phyloP scores from a whole-genome alignment of 2,329 filamentous ascomycete species.

The Alternaria panax region DNA sequence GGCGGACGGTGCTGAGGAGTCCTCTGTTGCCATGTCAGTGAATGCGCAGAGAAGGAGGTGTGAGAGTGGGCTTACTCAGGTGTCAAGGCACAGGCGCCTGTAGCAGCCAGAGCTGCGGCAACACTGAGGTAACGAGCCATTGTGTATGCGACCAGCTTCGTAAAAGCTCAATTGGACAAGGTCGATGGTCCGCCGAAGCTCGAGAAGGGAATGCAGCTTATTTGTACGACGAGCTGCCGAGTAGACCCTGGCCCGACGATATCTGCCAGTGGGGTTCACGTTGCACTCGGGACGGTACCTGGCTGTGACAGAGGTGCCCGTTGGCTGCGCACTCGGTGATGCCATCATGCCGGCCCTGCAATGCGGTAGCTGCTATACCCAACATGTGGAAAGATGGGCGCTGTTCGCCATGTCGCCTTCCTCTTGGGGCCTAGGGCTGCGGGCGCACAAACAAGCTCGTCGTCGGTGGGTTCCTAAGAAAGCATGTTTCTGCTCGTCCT shows the following conservation, averaged over 20 bases:
- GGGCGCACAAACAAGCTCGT: conserved; percentile 34
- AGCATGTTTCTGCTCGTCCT: conserved; percentile 30
- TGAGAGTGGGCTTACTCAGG: conserved; percentile 39
- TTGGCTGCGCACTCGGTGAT: conserved; percentile 21
- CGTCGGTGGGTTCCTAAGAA: conserved; percentile 28
- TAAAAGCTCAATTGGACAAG: conserved; percentile 36
- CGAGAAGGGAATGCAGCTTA: conserved; percentile 29
- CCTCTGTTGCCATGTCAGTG: conserved; percentile 29
- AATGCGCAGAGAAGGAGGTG: not conserved
- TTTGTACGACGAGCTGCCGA: conserved; percentile 29
- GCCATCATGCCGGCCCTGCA: conserved; percentile 24
- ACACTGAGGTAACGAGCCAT: conserved; percentile 48
- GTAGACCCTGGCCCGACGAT: conserved; percentile 9
- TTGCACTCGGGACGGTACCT: conserved; percentile 25
- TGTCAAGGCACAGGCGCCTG: conserved; percentile 43
- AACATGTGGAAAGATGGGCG: conserved; percentile 15
- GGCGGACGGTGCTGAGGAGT: conserved; percentile 75
- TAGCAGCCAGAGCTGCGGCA: conserved; percentile 44
- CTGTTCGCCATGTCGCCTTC: conserved; percentile 29
- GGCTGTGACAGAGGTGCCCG: conserved; percentile 8
- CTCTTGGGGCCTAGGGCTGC: conserved; percentile 24
- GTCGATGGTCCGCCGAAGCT: conserved; percentile 27
- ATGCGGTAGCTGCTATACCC: conserved; percentile 16
- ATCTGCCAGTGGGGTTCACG: conserved; percentile 21
- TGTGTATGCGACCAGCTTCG: conserved; percentile 37